Base-by-base conservation (phyloP, 495 filamentous ascomycete species). In the Letharia columbiana region DNA sequence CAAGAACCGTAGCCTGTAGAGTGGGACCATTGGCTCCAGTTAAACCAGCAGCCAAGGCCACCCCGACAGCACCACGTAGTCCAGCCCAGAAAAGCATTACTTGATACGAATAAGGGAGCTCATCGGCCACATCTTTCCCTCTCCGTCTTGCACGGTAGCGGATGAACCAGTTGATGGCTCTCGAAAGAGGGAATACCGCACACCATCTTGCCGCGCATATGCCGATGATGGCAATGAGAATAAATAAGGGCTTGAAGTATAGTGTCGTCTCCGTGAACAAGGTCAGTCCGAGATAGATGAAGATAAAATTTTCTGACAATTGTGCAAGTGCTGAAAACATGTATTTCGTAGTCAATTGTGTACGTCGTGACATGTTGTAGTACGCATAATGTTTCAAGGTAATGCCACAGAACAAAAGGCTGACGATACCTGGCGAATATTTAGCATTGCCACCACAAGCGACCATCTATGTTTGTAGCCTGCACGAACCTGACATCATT, bases 51-150 rank as follows among this genome's bases (percentile, higher is more conserved):
- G 94, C 93, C 45, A 98, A 83, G 4, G 95, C 94, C 20, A 98
- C 94, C 67, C 94, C 94, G 71, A 98, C 94, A 47, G 94, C 94
- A 67, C 94, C 94, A 65, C 94, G 92, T 58, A 98, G 79, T 28
- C 94, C 94, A 20, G 95, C 94, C 94, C 94, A 98, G 79, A 96
- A 98, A 28, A 98, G 84, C 93, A 98, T 96, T 11, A 89, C 91
- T 74, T 98, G 92, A 73, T 98, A 95, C 66, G 86, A 89, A 71
- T 90, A 92, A 0, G 94, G 95, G 44, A 98, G 78, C 75, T 97
- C 94, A 66, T 98, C 94, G 5, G 85, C 86, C 11, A 88, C 89
- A 54, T 96, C 89, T 61, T 82, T 80, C 15, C 93, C 94, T 28
- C 84, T 82, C 47, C 91, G 84, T 64, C 85, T 86, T 11, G 93